Base-by-base conservation (phyloP, 805 yeast genomes). In the Sungouiozyma intestinalis region DNA sequence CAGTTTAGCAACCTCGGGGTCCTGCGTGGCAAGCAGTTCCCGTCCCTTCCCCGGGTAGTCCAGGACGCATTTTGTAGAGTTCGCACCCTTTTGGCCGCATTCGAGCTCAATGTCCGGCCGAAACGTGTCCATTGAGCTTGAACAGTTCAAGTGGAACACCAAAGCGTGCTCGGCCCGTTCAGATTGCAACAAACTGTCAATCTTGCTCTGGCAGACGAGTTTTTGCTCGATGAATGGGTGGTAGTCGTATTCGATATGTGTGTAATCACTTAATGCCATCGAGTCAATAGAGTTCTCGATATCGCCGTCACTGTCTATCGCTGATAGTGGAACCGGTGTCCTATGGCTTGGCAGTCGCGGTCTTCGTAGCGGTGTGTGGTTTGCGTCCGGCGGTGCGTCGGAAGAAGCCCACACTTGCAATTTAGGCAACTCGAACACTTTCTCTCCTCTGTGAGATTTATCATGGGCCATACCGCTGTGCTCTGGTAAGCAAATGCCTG, bases 131-230 rank as follows among this genome's bases (percentile, higher is more conserved):
- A 24, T 24, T 11, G 19, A 11, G 36, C 55, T 58, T 3, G 29
- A 20, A 7, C 38, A 45, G 29, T 44, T 38, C 27, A 46, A 48
- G 40, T 60, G 63, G 43, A 58, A 60, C 15, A 58, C 43, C 8
- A 52, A 38, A 35, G 60, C 55, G 43, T 60, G 64, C 19, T 55
- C 54, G 16, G 63, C 59, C 33, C 51, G 46, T 38, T 60, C 64
- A 7, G 60, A 44, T 16, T 38, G 41, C 3, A 51, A 42, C 29
- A 47, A 40, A 16, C 46, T 48, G 1, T 47, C 46, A 1, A 48
- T 38, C 42, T 54, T 59, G 18, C 54, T 53, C 32, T 51, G 49
- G n/a, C 50, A 40, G 14, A 59, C 33, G 24, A 52, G 40, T n/a
- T 43, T 40, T 33, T 56, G 54, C 15, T 46, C 43, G 17, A 48